Evolutionary conservation across 1,139 yeast genomes (phyloP).

Genomic region (Pichia sp.): DNA sequence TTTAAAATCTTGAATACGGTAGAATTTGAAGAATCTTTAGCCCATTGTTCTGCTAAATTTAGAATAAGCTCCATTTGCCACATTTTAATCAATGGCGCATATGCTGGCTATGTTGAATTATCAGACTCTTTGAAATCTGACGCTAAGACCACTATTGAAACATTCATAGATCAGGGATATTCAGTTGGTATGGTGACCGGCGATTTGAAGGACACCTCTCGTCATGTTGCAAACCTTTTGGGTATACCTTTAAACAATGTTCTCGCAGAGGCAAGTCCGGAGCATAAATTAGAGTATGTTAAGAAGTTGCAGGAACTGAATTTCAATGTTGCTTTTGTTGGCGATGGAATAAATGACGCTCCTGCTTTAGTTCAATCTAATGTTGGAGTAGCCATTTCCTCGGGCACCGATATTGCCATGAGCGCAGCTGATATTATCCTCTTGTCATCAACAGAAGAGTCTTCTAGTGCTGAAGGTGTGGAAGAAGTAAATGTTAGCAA

Average conservation of each 20-base stretch:
- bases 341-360: slow-evolving; percentile 86
- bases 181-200: slow-evolving; percentile 91
- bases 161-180: slow-evolving; percentile 51
- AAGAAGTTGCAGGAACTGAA: slow-evolving; percentile 45
- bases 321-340: slow-evolving; percentile 70
- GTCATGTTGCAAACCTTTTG: slow-evolving; percentile 57
- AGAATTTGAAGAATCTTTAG: slow-evolving; percentile 18
- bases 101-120: slow-evolving; percentile 63
- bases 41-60: background rate
- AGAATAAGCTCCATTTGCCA: slow-evolving; percentile 30
- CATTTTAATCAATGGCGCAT: slow-evolving; percentile 49
- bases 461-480: background rate
- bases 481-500: background rate
- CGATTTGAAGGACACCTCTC: slow-evolving; percentile 64
- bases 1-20: slow-evolving; percentile 17
- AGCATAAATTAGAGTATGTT: slow-evolving; percentile 68
- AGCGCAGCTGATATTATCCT: slow-evolving; percentile 95
- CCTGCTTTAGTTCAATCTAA: slow-evolving; percentile 90
- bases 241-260: slow-evolving; percentile 64
- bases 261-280: slow-evolving; percentile 75
- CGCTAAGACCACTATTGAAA: slow-evolving; percentile 55
- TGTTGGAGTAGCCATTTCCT: slow-evolving; percentile 83
- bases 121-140: slow-evolving; percentile 68
- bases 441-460: slow-evolving; percentile 27
- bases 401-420: slow-evolving; percentile 94